These are phyloP conservation scores for Gloeopeniophorella convolvens DNA, from an alignment of 768 basidiomycete genomes.

Conservation along the genomic window DNA sequence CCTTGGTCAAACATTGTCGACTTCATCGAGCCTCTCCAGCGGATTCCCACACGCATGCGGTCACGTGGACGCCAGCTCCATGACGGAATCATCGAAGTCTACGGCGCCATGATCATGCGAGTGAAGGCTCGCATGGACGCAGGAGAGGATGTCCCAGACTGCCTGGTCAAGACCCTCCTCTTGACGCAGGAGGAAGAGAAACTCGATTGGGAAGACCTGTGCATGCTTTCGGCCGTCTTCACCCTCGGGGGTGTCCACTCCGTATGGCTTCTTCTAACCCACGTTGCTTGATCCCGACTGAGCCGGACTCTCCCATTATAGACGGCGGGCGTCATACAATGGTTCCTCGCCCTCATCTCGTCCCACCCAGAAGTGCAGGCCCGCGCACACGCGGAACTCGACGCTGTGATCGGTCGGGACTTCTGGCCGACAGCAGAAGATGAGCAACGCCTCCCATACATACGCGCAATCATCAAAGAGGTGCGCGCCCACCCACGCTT, in stretches of 20 bases:
- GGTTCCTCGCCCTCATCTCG: constrained; percentile 26
- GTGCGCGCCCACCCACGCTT: constrained; percentile 8
- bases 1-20: constrained; percentile 41
- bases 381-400: constrained; percentile 27
- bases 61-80: constrained; percentile 37
- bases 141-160: constrained; percentile 31
- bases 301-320: constrained; percentile 8
- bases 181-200: constrained; percentile 26
- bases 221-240: constrained; percentile 31
- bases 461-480: constrained; percentile 27
- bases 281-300: background rate
- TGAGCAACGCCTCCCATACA: constrained; percentile 24
- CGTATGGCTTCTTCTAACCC: background rate
- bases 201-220: constrained; percentile 29
- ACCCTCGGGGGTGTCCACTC: constrained; percentile 33
- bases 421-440: constrained; percentile 24
- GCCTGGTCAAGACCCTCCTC: constrained; percentile 31
- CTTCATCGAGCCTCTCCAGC: constrained; percentile 38
- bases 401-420: constrained; percentile 23
- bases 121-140: constrained; percentile 27
- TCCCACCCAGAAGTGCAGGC: constrained; percentile 25
- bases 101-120: constrained; percentile 29
- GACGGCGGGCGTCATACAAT: constrained; percentile 32
- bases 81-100: constrained; percentile 27
- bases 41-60: constrained; percentile 33